Percentiles rank a stretch among this genome's conserved stretches.
Evolutionary conservation across 148 eudicot genomes (phyloP).

Genomic region (Polygonum aviculare): DNA sequence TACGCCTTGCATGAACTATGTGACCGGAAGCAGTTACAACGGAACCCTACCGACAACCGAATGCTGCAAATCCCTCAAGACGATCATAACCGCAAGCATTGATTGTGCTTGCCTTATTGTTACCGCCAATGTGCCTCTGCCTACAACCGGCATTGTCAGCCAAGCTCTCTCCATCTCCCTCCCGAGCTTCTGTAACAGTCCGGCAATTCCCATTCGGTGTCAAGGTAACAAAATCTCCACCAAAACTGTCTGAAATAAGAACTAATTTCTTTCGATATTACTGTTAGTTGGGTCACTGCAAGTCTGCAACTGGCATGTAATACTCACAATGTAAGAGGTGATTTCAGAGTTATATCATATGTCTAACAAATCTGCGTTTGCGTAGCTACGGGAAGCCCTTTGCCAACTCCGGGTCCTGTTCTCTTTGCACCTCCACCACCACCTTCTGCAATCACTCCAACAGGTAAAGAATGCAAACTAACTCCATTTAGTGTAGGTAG

Average conservation of each 20-base stretch:
- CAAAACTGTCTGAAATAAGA: too few species aligned
- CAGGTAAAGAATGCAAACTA: background rate
- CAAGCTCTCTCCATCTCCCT: slow-evolving; percentile 3
- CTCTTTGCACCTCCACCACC: slow-evolving; percentile 9
- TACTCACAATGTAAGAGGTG: too few species aligned
- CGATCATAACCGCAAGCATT: slow-evolving; percentile 37
- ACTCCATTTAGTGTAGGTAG: background rate
- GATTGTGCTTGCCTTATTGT: slow-evolving; percentile 64
- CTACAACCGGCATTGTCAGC: slow-evolving; percentile 22
- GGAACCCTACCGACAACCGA: slow-evolving; percentile 38
- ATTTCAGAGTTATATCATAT: background rate
- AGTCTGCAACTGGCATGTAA: too few species aligned
- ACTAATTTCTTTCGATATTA: background rate
- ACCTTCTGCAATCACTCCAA: background rate
- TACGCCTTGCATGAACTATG: slow-evolving; percentile 58
- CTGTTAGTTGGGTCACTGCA: too few species aligned
- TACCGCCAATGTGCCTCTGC: slow-evolving; percentile 62
- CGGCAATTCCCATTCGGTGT: slow-evolving; percentile 30
- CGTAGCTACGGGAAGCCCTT: background rate
- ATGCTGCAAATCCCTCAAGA: slow-evolving; percentile 47
- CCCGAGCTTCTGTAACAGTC: slow-evolving; percentile 9
- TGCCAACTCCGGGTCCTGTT: slow-evolving; percentile 6
- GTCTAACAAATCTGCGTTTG: background rate
- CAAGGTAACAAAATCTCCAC: slow-evolving; percentile 31
- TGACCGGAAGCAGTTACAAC: slow-evolving; percentile 48